Percentiles rank a stretch among this genome's conserved stretches.
These are phyloP conservation scores for Dipteronia sinensis DNA, from an alignment of 345 rosid genomes.

Conservation along the genomic window DNA sequence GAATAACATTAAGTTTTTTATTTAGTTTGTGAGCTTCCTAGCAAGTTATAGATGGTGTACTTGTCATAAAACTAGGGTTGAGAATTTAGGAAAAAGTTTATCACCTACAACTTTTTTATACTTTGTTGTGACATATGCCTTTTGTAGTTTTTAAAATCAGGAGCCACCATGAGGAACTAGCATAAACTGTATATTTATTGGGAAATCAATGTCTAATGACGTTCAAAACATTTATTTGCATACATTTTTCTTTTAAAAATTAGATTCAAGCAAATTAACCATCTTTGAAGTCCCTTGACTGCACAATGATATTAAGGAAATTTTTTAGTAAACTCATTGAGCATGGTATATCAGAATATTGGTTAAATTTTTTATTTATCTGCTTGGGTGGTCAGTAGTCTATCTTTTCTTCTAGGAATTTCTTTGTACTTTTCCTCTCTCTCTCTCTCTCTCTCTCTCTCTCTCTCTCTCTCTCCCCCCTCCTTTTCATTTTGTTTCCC, in stretches of 20 bases:
- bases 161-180: neutral
- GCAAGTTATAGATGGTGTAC: neutral
- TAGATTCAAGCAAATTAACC: neutral
- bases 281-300: neutral
- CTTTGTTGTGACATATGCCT: neutral
- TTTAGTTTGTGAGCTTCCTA: neutral
- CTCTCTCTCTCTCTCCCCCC: too few relatives aligned
- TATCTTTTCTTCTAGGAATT: too few relatives aligned
- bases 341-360: neutral
- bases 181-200: neutral
- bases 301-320: neutral
- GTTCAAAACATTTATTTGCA: neutral
- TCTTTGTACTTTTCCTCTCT: too few relatives aligned
- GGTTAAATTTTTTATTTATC: constrained; percentile 1
- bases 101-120: neutral
- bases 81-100: neutral
- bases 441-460: too few relatives aligned
- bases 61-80: neutral
- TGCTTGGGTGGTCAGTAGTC: neutral
- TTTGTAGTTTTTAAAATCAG: neutral
- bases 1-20: neutral
- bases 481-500: neutral
- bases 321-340: neutral
- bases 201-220: neutral
- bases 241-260: neutral